Conservation (phyloP, 2,329 filamentous ascomycete genomes). For the Fusarium sp. region DNA sequence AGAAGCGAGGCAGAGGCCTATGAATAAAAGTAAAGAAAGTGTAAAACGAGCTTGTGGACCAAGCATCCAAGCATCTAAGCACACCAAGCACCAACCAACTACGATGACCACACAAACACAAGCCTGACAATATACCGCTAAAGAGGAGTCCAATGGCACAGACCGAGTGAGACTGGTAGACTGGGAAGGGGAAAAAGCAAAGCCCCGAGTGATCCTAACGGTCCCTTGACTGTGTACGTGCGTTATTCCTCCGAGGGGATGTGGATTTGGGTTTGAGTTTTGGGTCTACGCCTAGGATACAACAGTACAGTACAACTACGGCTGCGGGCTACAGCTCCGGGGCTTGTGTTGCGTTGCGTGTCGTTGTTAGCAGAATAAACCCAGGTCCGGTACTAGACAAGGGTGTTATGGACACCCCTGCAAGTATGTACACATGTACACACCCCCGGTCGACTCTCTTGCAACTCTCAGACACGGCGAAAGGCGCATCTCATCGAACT, state of each 20-base stretch:
- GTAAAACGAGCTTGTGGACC: slow-evolving; percentile 45
- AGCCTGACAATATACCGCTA: slow-evolving; percentile 15
- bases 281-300: background rate
- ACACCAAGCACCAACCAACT: slow-evolving; percentile 18
- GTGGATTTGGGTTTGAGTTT: background rate
- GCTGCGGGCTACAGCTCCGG: no score
- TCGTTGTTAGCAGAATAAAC: slow-evolving; percentile 29
- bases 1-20: slow-evolving; percentile 37
- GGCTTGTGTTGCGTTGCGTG: slow-evolving; percentile 39
- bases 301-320: background rate
- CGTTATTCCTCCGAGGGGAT: slow-evolving; percentile 23
- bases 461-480: slow-evolving; percentile 41
- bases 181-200: slow-evolving; percentile 39
- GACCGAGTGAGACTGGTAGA: background rate
- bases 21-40: slow-evolving; percentile 39
- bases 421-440: no score
- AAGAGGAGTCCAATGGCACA: background rate
- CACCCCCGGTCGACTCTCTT: slow-evolving; percentile 37
- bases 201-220: slow-evolving; percentile 14
- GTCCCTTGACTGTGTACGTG: slow-evolving; percentile 4
- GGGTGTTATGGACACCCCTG: slow-evolving; percentile 19
- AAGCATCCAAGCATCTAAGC: background rate
- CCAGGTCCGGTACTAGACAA: slow-evolving; percentile 21
- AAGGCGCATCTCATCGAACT: slow-evolving; percentile 22
- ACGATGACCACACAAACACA: background rate